Evolutionary conservation across 2,329 filamentous ascomycete genomes (phyloP).

Genomic region (Cladosporium sp.): DNA sequence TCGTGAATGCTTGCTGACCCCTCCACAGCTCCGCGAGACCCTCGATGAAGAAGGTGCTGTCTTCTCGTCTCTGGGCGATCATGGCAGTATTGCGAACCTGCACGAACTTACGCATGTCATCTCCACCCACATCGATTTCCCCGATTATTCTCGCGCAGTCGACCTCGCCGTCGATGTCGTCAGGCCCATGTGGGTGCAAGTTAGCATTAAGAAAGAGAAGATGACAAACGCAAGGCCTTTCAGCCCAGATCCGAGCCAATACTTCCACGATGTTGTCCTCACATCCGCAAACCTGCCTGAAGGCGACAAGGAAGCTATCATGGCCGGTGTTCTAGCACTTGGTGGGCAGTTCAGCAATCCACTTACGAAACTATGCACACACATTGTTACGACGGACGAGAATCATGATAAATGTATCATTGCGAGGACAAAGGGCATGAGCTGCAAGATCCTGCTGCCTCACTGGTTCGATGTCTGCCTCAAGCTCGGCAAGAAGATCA

Average conservation of each 20-base stretch:
- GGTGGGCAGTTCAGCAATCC: conserved; percentile 73
- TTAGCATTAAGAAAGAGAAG: conserved; percentile 63
- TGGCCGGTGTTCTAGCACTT: conserved; percentile 80
- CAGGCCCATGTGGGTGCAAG: conserved; percentile 71
- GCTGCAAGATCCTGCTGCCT: conserved; percentile 78
- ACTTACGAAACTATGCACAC: conserved; percentile 70
- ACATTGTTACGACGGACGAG: conserved; percentile 75
- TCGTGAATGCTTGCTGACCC: background rate
- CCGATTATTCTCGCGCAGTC: conserved; percentile 70
- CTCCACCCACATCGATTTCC: conserved; percentile 80
- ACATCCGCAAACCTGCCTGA: conserved; percentile 78
- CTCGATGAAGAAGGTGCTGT: conserved; percentile 37
- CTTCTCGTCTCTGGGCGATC: conserved; percentile 35
- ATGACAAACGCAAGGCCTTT: conserved; percentile 73
- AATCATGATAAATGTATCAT: conserved; percentile 65
- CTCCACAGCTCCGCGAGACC: background rate
- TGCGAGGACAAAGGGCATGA: conserved; percentile 58
- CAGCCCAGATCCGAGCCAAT: conserved; percentile 84
- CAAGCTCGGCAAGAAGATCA: conserved; percentile 83
- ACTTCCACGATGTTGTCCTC: conserved; percentile 78
- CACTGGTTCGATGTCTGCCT: conserved; percentile 99
- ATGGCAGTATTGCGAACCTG: conserved; percentile 36
- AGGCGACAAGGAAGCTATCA: conserved; percentile 85
- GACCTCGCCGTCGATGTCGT: conserved; percentile 79
- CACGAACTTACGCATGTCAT: conserved; percentile 57